Conservation (phyloP, 768 basidiomycete species). For the Roridomyces roridus region DNA sequence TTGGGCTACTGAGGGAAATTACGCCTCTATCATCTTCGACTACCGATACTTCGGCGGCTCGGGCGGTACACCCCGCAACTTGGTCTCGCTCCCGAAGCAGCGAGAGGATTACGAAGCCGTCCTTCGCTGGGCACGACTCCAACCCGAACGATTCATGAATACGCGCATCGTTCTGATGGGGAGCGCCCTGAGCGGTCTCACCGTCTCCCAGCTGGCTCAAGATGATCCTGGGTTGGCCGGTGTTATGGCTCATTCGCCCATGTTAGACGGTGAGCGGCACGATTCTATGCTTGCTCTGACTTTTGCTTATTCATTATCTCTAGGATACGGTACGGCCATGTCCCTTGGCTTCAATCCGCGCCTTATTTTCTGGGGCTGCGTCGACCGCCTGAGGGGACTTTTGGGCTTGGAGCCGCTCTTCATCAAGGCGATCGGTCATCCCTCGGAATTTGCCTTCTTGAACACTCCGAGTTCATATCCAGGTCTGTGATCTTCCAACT, state of each 20-base stretch:
- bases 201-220: slow-evolving; percentile 22
- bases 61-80: slow-evolving; percentile 30
- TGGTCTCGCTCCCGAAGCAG: slow-evolving; percentile 27
- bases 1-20: slow-evolving; percentile 31
- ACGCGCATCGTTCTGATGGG: slow-evolving; percentile 35
- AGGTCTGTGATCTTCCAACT: no score
- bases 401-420: slow-evolving; percentile 22
- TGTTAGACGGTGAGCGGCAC: slow-evolving; percentile 32
- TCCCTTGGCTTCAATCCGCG: slow-evolving; percentile 16
- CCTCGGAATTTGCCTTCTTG: slow-evolving; percentile 24
- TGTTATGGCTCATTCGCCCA: slow-evolving; percentile 32
- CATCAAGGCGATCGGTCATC: slow-evolving; percentile 23
- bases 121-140: slow-evolving; percentile 29
- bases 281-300: no score
- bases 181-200: slow-evolving; percentile 31
- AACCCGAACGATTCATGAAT: slow-evolving; percentile 27
- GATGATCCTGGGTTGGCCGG: slow-evolving; percentile 30
- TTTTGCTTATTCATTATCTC: background rate
- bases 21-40: slow-evolving; percentile 34
- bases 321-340: slow-evolving; percentile 18
- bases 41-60: slow-evolving; percentile 34
- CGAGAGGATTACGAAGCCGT: slow-evolving; percentile 30
- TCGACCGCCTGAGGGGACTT: slow-evolving; percentile 15
- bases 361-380: slow-evolving; percentile 25
- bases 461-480: slow-evolving; percentile 6